These are phyloP conservation scores for Colletotrichum trifolii DNA, from an alignment of 2,329 filamentous ascomycete genomes.

Conservation along the genomic window DNA sequence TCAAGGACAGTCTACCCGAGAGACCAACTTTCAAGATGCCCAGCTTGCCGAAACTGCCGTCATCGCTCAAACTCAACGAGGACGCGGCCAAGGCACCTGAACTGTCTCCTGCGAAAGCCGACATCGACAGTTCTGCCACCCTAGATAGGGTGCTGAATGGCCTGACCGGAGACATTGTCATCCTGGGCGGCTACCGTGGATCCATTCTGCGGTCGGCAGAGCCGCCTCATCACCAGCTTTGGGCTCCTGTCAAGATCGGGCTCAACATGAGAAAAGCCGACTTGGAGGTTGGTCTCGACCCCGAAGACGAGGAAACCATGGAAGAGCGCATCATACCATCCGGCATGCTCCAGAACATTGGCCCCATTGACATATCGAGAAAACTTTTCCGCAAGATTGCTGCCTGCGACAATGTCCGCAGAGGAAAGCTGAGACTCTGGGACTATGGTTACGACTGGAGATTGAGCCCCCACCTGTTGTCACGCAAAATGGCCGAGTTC, in stretches of 20 bases:
- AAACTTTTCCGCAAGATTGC: conserved; percentile 82
- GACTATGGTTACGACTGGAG: conserved; percentile 98
- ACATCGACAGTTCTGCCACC: conserved; percentile 41
- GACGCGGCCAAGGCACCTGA: conserved; percentile 37
- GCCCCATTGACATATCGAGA: conserved; percentile 88
- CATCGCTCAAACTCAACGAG: conserved; percentile 42
- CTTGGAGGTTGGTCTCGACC: conserved; percentile 84
- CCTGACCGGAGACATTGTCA: conserved; percentile 85
- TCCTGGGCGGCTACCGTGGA: conserved; percentile 91
- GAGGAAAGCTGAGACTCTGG: conserved; percentile 80
- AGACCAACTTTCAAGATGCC: conserved; percentile 79
- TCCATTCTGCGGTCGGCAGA: conserved; percentile 89
- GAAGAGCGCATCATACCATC: conserved; percentile 84
- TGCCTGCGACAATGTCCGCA: conserved; percentile 77
- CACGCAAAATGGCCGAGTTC: conserved; percentile 76
- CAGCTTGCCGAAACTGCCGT: conserved; percentile 65
- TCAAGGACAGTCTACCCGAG: conserved; percentile 88
- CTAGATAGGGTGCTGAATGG: conserved; percentile 70
- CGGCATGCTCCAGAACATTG: conserved; percentile 91
- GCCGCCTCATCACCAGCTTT: conserved; percentile 85
- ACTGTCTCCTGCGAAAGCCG: conserved; percentile 38
- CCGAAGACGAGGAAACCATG: conserved; percentile 86
- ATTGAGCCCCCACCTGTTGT: conserved; percentile 82
- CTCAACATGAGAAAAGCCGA: conserved; percentile 92
- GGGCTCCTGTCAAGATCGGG: conserved; percentile 94